phyloP scores from a whole-genome alignment of 2,329 filamentous ascomycete species.

The Arthrobotrys pseudoclavata region DNA sequence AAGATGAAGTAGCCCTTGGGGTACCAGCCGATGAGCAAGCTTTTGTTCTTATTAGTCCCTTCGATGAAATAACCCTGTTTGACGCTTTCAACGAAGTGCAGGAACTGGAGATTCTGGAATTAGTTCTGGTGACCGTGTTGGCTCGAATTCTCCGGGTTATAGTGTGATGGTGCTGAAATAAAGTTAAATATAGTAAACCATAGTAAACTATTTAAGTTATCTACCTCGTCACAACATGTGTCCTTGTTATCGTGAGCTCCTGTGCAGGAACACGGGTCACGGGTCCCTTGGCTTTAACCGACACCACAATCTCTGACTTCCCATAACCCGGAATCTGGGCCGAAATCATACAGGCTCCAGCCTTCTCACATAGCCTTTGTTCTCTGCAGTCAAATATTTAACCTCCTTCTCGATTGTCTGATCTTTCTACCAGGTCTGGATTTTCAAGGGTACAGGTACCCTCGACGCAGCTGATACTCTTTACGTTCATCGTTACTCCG shows the following conservation, averaged over 20 bases:
- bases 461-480: not conserved
- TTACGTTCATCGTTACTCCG: not conserved
- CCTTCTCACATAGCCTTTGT: not conserved
- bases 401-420: not conserved
- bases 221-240: conserved; percentile 22
- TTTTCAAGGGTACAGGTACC: not conserved
- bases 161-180: conserved; percentile 11
- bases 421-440: conserved; percentile 9
- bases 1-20: not conserved
- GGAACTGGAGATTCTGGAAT: not conserved
- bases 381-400: not conserved
- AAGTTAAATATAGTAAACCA: not conserved
- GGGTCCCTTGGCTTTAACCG: conserved; percentile 1
- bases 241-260: not conserved
- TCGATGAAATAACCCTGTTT: not conserved
- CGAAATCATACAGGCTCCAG: not conserved
- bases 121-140: not conserved
- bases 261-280: not conserved
- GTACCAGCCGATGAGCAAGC: not conserved
- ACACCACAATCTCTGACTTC: not conserved
- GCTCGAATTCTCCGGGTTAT: not conserved
- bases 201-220: not conserved
- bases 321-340: conserved; percentile 11
- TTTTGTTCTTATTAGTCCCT: not conserved
- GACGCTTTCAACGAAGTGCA: not conserved